Conservation (phyloP, 371 early-diverging fungal species). For the Nematocida major region DNA sequence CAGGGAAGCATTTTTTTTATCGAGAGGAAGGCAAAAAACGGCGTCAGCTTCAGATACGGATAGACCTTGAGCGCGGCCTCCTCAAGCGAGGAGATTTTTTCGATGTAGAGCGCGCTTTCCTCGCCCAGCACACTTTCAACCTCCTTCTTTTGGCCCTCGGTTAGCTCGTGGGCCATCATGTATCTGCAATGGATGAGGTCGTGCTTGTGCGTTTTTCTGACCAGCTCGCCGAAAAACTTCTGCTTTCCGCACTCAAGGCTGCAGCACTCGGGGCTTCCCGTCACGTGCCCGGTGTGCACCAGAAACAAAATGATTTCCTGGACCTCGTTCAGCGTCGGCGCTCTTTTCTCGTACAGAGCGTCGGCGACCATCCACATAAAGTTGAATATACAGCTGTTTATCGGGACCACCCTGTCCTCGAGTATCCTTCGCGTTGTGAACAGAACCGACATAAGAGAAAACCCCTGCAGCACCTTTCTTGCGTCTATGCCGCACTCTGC, state of each 20-base stretch:
- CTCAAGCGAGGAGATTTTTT: not conserved
- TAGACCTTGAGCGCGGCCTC: not conserved
- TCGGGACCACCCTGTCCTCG: slow-evolving; percentile 34
- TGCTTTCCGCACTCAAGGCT: slow-evolving; percentile 1
- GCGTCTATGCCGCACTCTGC: not conserved
- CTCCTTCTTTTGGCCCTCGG: slow-evolving; percentile 2
- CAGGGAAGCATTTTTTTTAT: slow-evolving; percentile 21
- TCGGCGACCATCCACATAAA: not conserved
- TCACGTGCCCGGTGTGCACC: slow-evolving; percentile 22
- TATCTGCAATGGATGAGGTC: slow-evolving; percentile 21
- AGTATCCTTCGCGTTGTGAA: slow-evolving; percentile 16
- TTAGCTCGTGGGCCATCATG: slow-evolving; percentile 19
- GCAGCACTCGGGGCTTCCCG: slow-evolving; percentile 1
- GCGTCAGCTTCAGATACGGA: not conserved
- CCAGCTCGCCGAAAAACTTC: slow-evolving; percentile 10
- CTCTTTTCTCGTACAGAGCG: not conserved
- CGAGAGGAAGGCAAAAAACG: slow-evolving; percentile 5
- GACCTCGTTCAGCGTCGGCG: not conserved
- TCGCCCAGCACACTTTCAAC: not conserved
- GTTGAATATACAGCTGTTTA: slow-evolving; percentile 27
- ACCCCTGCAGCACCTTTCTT: not conserved
- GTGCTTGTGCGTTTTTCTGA: not conserved
- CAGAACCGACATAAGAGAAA: slow-evolving; percentile 21
- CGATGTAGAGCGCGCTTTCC: not conserved
- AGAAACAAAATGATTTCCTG: slow-evolving; percentile 30